Base-by-base conservation (phyloP, 164 flowering plant species). In the Stephania cephalantha region DNA sequence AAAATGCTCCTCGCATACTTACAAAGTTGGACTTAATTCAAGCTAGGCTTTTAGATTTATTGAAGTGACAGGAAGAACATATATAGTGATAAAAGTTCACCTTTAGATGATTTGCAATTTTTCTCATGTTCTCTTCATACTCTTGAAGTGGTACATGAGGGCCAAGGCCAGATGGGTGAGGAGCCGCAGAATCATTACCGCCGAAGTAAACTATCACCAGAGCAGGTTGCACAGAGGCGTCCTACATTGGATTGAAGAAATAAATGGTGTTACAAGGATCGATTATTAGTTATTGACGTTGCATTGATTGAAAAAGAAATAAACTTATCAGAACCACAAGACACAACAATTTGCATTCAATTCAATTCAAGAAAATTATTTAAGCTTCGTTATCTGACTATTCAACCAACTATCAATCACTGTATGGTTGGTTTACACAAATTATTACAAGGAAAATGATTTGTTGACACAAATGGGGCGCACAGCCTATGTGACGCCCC, bases 81-180 rank as follows among this genome's bases (percentile, higher is more conserved):
- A 2, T 15, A 55, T 55, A 11, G n/a, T 12, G 17, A 55, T 48
- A 55, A 31, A 9, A 35, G 17, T 22, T 67, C 6, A 68, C n/a
- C 53, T 45, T 70, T 1, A 70, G 71, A 46, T 70, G 71, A 45
- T 31, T 18, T 45, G 53, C 50, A n/a, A 70, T 46, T 18, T 18
- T 70, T 69, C 71, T 69, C 71, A 69, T 69, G 71, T 69, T 69
- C 25, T 69, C 71, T 35, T 6, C n/a, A 25, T 15, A 69, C 25
- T 69, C 71, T 44, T 20, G 50, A 45, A 45, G 71, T 68, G 63
- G 63, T 12, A 55, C 63, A 13, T 55, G 70, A 68, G 70, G 70
- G 20, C 70, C 44, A 10, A 30, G 18, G 70, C 70, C 70, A 9
- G 70, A 68, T 2, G 70, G 70, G 35, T 68, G 42, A 68, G 42